Evolutionary conservation across 192 early-diverging fungal genomes (phyloP).

Genomic region (Linnemannia exigua): DNA sequence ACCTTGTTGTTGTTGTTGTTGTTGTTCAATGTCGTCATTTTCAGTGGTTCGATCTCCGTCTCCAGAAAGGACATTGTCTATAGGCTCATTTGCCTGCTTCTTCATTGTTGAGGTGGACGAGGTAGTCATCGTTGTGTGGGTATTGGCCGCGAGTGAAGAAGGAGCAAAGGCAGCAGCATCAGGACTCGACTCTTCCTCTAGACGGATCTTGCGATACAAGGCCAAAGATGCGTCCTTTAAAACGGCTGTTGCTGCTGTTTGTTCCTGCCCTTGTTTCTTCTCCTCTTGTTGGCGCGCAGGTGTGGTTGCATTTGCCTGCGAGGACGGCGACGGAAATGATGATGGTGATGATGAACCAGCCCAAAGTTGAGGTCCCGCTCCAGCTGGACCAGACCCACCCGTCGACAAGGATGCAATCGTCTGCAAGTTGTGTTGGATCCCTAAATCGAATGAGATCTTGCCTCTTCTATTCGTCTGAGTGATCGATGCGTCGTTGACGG

Average conservation of each 20-base stretch:
- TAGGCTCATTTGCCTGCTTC: no score
- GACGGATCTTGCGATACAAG: background rate
- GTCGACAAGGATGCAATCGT: background rate
- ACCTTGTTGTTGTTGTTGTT: no score
- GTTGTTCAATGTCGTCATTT: no score
- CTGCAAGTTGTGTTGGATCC: background rate
- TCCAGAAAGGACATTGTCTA: no score
- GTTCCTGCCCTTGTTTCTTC: background rate
- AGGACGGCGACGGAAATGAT: no score
- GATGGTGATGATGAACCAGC: background rate
- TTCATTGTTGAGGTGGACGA: no score
- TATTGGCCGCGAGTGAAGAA: no score
- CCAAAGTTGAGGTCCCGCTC: background rate
- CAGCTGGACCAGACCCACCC: background rate
- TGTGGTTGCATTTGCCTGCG: background rate
- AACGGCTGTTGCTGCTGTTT: background rate
- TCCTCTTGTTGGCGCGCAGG: background rate
- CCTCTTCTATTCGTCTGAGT: background rate
- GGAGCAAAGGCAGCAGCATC: background rate
- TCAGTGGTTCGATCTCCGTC: no score
- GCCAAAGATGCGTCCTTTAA: background rate
- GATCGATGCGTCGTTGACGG: background rate
- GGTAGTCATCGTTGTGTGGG: no score
- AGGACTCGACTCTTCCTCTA: background rate
- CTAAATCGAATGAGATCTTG: background rate